Conservation (phyloP, 1,139 yeast species). For the Yamadazyma membranifaciens region DNA sequence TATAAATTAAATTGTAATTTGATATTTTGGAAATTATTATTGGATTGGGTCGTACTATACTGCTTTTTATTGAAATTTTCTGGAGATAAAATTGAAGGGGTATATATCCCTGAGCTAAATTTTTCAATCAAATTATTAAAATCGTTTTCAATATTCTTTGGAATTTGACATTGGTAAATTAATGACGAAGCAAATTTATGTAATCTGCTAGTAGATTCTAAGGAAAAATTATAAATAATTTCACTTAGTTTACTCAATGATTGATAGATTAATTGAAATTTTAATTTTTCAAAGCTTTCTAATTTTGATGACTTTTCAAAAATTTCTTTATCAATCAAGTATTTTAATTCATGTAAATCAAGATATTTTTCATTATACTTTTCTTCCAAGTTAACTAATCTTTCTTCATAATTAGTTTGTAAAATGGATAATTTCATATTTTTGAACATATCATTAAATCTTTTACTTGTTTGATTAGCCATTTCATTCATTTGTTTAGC, state of each 20-base stretch:
- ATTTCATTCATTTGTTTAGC: constrained; percentile 25
- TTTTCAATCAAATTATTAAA: constrained; percentile 22
- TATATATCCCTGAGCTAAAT: constrained; percentile 41
- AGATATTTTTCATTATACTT: constrained; percentile 33
- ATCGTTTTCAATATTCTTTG: constrained; percentile 29
- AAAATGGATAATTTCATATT: constrained; percentile 29
- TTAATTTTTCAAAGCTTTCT: constrained; percentile 37
- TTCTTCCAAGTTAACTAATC: constrained; percentile 27
- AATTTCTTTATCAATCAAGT: constrained; percentile 31
- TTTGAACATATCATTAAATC: constrained; percentile 31
- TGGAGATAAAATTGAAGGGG: constrained; percentile 35
- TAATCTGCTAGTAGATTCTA: constrained; percentile 27
- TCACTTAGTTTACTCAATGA: constrained; percentile 39
- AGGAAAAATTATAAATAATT: constrained; percentile 28
- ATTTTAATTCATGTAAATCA: constrained; percentile 31
- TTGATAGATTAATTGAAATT: constrained; percentile 34
- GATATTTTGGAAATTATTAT: constrained; percentile 39
- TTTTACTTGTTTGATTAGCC: constrained; percentile 26
- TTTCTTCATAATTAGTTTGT: constrained; percentile 32
- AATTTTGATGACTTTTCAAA: constrained; percentile 22
- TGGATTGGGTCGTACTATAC: constrained; percentile 27
- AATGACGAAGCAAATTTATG: constrained; percentile 28
- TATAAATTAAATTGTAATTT: constrained; percentile 38
- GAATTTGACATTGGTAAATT: constrained; percentile 24
- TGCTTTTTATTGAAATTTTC: constrained; percentile 22